Evolutionary conservation across 805 yeast genomes (phyloP), one percentile per base, ranked within the genome.

Genomic region (Candida rishiriensis): DNA sequence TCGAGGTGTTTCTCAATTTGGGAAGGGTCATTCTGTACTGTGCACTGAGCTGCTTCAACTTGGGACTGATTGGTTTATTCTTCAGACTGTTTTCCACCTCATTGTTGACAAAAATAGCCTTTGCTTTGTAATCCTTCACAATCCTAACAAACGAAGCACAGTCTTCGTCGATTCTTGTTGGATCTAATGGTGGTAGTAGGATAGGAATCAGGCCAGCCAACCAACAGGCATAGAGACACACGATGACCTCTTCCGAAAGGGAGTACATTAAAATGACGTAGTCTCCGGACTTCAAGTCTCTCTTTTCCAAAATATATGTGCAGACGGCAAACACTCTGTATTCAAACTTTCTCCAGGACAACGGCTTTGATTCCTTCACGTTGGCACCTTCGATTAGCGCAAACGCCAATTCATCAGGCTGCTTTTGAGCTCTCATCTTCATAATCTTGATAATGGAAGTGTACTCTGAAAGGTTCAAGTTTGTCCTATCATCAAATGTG

Each of bases 201-300:
- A 91, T 73, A 1, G 93, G 88, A 3, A 86, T 73, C 4, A 88
- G 45, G 9, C 97, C 96, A 42, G 89, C 76, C 44, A 83, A 65
- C 61, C 91, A 76, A 60, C 98, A 91, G 0, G 99, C 97, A 63
- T 82, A 80, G 1, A 89, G 71, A 2, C 95, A 88, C 28, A 88
- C 79, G 5, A 84, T 78, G 57, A 79, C 91, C 49, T 93, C 98
- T 45, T 90, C 96, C 1, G 89, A 80, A 38, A 91, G 76, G 0
- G 95, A 84, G 60, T 88, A 89, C 83, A 89, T 83, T 55, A 93
- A 67, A 3, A 89, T 72, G 3, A 88, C 91, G 50, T 73, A 70
- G 42, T 85, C 86, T 0, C 96, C 96, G 2, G 85, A 72, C 42
- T 67, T 72, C 37, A 88, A 59, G 3, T 73, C 69, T 1, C 79